Evolutionary conservation across 1,284 basidiomycete genomes (phyloP), one percentile per base, ranked within the genome.

Genomic region (Tetrapyrgos nigripes): DNA sequence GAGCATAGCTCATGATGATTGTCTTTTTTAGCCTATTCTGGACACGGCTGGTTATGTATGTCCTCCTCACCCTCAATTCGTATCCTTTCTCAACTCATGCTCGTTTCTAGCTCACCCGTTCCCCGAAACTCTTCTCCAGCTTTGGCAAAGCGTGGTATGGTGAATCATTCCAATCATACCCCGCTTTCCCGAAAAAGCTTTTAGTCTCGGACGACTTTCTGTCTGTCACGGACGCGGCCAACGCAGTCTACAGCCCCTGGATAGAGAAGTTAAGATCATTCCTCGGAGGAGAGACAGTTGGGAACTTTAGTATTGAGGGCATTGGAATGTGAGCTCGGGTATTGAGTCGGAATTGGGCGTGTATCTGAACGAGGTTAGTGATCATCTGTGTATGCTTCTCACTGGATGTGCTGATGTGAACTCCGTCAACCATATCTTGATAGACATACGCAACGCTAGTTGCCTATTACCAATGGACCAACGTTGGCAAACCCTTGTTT

Each of bases 371-470:
- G n/a, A n/a, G n/a, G n/a, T n/a, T n/a, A n/a, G n/a, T n/a, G n/a
- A n/a, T n/a, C n/a, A n/a, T n/a, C n/a, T n/a, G n/a, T n/a, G n/a
- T n/a, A n/a, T n/a, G n/a, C n/a, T n/a, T n/a, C 51, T 56, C 35
- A 71, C 58, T 50, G 60, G 63, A n/a, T n/a, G n/a, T n/a, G n/a
- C n/a, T n/a, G n/a, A n/a, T n/a, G n/a, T n/a, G n/a, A n/a, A n/a
- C n/a, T n/a, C n/a, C n/a, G n/a, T n/a, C n/a, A n/a, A n/a, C n/a
- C n/a, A n/a, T n/a, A n/a, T 49, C 27, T 10, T 21, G 8, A 8
- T 49, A 49, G 47, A 49, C 47, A n/a, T 49, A 49, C 27, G 5
- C 47, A 4, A 49, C 47, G 13, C 27, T 49, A 9, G n/a, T 49
- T 28, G 19, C 21, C 17, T 49, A 23, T 28, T 49, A 49, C n/a